These are phyloP conservation scores for Colletotrichum echinochloae DNA, from an alignment of 2,329 filamentous ascomycete genomes.

Conservation along the genomic window DNA sequence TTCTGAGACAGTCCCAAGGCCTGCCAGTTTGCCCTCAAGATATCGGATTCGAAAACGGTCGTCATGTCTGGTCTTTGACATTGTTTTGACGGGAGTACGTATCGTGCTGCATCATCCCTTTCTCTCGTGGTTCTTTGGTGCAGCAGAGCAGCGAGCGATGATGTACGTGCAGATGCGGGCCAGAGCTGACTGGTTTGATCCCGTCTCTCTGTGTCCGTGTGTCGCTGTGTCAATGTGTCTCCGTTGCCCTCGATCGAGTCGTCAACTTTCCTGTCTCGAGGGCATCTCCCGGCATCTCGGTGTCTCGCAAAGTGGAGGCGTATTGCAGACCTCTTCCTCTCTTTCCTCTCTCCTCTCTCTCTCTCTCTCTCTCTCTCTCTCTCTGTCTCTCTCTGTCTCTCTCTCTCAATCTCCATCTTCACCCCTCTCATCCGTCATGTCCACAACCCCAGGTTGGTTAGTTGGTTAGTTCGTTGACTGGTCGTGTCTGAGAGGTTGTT, in stretches of 20 bases:
- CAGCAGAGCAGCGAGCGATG: background rate
- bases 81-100: background rate
- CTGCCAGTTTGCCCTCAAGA: background rate
- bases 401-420: too few species aligned
- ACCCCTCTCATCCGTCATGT: background rate
- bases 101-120: background rate
- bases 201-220: background rate
- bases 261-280: background rate
- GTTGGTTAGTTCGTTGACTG: too few species aligned
- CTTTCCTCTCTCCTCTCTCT: too few species aligned
- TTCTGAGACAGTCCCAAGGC: background rate
- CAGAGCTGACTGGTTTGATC: background rate
- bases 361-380: too few species aligned
- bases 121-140: background rate
- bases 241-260: background rate
- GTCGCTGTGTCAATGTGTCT: background rate
- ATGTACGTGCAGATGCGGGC: slow-evolving; percentile 4
- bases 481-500: too few species aligned
- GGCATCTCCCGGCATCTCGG: slow-evolving; percentile 37
- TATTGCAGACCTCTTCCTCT: too few species aligned
- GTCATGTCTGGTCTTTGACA: background rate
- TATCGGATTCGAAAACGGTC: background rate
- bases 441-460: too few species aligned
- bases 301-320: slow-evolving; percentile 29
- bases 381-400: too few species aligned